A percentile compares a stretch with the other conserved stretches of the same genome.
These are phyloP conservation scores for Sclerotinia trifoliorum DNA, from an alignment of 2,329 filamentous ascomycete species.

Conservation along the genomic window DNA sequence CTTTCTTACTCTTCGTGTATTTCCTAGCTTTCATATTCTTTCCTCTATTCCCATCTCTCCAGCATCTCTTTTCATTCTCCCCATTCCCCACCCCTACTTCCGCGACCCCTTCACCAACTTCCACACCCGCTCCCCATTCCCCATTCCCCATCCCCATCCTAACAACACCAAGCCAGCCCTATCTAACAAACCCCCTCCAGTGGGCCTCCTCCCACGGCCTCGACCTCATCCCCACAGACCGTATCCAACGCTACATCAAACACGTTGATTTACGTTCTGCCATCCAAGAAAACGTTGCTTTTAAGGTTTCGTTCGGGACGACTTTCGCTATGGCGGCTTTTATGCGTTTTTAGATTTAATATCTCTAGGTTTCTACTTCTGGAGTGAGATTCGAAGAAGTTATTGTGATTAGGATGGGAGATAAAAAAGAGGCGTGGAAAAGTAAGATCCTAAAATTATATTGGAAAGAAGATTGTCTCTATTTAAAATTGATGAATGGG, in stretches of 20 bases:
- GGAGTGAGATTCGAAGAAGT: neutral
- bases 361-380: neutral
- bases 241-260: constrained; percentile 51
- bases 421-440: constrained; percentile 51
- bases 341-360: constrained; percentile 48
- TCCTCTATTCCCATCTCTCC: neutral
- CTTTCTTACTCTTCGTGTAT: too few species aligned
- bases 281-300: constrained; percentile 42
- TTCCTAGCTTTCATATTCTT: too few species aligned
- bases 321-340: constrained; percentile 72
- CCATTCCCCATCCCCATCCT: neutral
- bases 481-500: neutral
- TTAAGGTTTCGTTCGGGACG: constrained; percentile 60
- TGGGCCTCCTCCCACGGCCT: constrained; percentile 52
- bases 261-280: constrained; percentile 48
- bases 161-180: neutral
- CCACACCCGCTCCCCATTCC: too few species aligned
- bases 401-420: constrained; percentile 45
- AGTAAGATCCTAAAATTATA: neutral
- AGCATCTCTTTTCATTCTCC: neutral
- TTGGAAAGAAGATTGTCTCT: neutral
- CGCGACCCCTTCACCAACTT: too few species aligned
- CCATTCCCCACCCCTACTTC: too few species aligned
- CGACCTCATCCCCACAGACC: constrained; percentile 42
- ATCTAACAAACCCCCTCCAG: constrained; percentile 37